Evolutionary conservation across 108 stramenopile species (phyloP).

Genomic region (Skeletonema potamos): DNA sequence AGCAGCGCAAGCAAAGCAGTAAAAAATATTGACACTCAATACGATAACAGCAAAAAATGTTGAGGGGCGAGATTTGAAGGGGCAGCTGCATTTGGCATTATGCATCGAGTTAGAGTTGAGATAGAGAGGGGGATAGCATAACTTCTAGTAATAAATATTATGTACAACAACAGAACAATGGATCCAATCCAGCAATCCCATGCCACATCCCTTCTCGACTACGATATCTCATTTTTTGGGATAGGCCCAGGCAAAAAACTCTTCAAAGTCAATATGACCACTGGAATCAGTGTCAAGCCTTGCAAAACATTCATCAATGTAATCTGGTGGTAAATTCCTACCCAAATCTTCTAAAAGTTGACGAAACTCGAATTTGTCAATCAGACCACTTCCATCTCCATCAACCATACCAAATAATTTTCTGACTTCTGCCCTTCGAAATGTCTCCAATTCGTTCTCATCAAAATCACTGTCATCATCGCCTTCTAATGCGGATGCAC

Average conservation of each 20-base stretch:
- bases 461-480: slow-evolving; percentile 57
- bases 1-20: too few relatives aligned
- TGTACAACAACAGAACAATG: background rate
- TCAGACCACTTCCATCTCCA: slow-evolving; percentile 42
- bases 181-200: background rate
- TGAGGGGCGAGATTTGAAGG: background rate
- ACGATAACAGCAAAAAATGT: background rate
- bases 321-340: slow-evolving; percentile 18
- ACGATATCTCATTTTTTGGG: background rate
- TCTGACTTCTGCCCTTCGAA: slow-evolving; percentile 40
- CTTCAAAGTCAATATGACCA: slow-evolving; percentile 52
- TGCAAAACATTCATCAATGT: slow-evolving; percentile 39
- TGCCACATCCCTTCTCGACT: background rate
- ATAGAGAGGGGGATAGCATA: background rate
- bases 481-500: slow-evolving; percentile 14
- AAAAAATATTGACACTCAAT: too few relatives aligned
- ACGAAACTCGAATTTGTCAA: slow-evolving; percentile 50
- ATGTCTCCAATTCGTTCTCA: slow-evolving; percentile 48
- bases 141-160: background rate
- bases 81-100: too few relatives aligned
- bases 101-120: background rate
- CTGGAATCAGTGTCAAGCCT: slow-evolving; percentile 44
- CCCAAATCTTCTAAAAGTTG: slow-evolving; percentile 44
- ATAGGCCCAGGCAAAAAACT: slow-evolving; percentile 46
- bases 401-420: slow-evolving; percentile 58